Percentiles rank a stretch among this genome's conserved stretches.
phyloP scores from a whole-genome alignment of 768 basidiomycete genomes.

The Sporobolomyces roseus region DNA sequence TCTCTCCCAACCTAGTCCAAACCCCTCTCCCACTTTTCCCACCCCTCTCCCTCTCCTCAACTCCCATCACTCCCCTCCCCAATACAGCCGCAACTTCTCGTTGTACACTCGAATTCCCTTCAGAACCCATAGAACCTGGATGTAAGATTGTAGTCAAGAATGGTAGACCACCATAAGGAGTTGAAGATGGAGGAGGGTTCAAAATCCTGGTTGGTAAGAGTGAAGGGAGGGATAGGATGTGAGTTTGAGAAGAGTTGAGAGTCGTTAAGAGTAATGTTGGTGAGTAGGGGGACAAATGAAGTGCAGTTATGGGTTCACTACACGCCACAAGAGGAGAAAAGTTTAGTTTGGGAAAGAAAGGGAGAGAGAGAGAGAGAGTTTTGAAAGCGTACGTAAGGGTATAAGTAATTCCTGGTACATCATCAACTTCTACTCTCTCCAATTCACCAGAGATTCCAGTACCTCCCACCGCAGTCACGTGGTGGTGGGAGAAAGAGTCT shows the following conservation, averaged over 20 bases:
- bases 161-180: conserved; percentile 64
- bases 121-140: conserved; percentile 55
- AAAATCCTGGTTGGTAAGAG: conserved; percentile 84
- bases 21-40: conserved; percentile 40
- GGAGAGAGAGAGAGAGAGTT: conserved; percentile 15
- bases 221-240: conserved; percentile 81
- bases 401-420: conserved; percentile 53
- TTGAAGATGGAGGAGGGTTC: conserved; percentile 51
- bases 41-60: conserved; percentile 48
- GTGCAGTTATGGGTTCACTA: conserved; percentile 68
- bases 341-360: conserved; percentile 13
- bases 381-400: conserved; percentile 60
- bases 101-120: conserved; percentile 31
- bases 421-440: conserved; percentile 57
- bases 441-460: conserved; percentile 62
- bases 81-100: conserved; percentile 45
- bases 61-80: conserved; percentile 42
- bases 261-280: conserved; percentile 81
- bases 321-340: not conserved
- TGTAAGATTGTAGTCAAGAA: conserved; percentile 73
- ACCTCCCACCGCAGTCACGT: conserved; percentile 68
- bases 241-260: conserved; percentile 60
- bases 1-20: conserved; percentile 43
- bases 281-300: conserved; percentile 72
- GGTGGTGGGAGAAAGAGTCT: too few relatives aligned